Evolutionary conservation across 106 monocot species (phyloP).

Genomic region (Phalaenopsis aphrodite): DNA sequence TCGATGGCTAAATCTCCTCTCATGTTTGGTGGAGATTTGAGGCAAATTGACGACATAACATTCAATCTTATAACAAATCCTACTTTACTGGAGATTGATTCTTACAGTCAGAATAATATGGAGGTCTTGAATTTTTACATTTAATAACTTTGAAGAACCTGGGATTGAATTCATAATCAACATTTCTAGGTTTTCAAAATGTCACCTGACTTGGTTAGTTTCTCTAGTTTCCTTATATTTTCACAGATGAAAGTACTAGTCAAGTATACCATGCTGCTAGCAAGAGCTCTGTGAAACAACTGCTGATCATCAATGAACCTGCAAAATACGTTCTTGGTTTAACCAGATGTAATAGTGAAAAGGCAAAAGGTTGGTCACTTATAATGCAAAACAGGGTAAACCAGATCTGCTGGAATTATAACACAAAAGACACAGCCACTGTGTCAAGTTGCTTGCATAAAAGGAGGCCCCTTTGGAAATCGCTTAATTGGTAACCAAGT

Average conservation of each 20-base stretch:
- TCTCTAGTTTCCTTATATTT: slow-evolving; percentile 36
- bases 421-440: slow-evolving; percentile 16
- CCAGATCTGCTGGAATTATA: slow-evolving; percentile 53
- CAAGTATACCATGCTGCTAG: slow-evolving; percentile 6
- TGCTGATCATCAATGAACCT: background rate
- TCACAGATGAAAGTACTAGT: slow-evolving; percentile 12
- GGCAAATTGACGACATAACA: slow-evolving; percentile 47
- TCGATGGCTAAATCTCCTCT: slow-evolving; percentile 94
- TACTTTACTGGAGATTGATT: slow-evolving; percentile 70
- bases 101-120: slow-evolving; percentile 69
- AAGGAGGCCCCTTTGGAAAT: slow-evolving; percentile 19
- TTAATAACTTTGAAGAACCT: background rate
- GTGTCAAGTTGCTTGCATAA: slow-evolving; percentile 38
- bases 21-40: slow-evolving; percentile 92
- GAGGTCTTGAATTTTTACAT: slow-evolving; percentile 39
- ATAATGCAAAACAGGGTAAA: slow-evolving; percentile 13
- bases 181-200: background rate
- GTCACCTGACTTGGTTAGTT: slow-evolving; percentile 15
- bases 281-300: slow-evolving; percentile 10
- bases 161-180: background rate
- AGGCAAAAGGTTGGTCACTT: slow-evolving; percentile 50
- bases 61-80: slow-evolving; percentile 73
- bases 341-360: slow-evolving; percentile 41
- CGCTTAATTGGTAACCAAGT: slow-evolving; percentile 16
- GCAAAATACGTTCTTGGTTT: slow-evolving; percentile 24